phyloP scores from a whole-genome alignment of 2,329 filamentous ascomycete genomes.

The Bipolaris victoriae region DNA sequence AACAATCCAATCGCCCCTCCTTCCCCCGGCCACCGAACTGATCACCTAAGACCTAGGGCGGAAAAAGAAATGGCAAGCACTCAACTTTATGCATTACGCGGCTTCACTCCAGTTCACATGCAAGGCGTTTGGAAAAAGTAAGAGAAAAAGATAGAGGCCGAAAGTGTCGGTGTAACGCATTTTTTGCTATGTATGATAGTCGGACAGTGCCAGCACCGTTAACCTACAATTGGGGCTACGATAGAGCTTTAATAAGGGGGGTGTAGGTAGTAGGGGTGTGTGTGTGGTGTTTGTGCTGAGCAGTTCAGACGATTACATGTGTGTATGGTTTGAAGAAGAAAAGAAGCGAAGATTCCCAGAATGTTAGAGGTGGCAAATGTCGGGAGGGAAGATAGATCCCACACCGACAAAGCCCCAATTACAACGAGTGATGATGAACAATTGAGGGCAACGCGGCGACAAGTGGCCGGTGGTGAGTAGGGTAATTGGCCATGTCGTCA shows the following conservation, averaged over 20 bases:
- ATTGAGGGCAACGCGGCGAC: constrained; percentile 34
- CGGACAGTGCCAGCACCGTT: constrained; percentile 43
- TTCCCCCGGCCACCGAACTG: not conserved
- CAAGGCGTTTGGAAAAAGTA: constrained; percentile 2
- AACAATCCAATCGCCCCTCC: too few species aligned
- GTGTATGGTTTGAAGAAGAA: constrained; percentile 15
- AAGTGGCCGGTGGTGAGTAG: constrained; percentile 33
- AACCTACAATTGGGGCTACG: constrained; percentile 30
- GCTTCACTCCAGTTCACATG: constrained; percentile 1
- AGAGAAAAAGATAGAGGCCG: constrained; percentile 4
- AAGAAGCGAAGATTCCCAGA: constrained; percentile 46
- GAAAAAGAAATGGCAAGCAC: not conserved
- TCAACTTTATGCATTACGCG: not conserved
- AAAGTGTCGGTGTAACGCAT: constrained; percentile 17
- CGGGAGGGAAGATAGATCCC: constrained; percentile 16
- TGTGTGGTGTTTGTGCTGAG: constrained; percentile 18
- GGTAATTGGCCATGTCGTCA: constrained; percentile 40
- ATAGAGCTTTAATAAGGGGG: constrained; percentile 22
- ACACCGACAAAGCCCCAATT: constrained; percentile 49
- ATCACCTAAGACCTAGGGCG: not conserved
- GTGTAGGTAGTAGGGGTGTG: too few species aligned
- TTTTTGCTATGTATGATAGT: constrained; percentile 28
- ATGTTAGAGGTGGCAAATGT: constrained; percentile 20
- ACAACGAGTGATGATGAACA: constrained; percentile 44
- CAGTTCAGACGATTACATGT: constrained; percentile 30